Evolutionary conservation across 768 basidiomycete genomes (phyloP).

Genomic region (Clavaria fumosa): DNA sequence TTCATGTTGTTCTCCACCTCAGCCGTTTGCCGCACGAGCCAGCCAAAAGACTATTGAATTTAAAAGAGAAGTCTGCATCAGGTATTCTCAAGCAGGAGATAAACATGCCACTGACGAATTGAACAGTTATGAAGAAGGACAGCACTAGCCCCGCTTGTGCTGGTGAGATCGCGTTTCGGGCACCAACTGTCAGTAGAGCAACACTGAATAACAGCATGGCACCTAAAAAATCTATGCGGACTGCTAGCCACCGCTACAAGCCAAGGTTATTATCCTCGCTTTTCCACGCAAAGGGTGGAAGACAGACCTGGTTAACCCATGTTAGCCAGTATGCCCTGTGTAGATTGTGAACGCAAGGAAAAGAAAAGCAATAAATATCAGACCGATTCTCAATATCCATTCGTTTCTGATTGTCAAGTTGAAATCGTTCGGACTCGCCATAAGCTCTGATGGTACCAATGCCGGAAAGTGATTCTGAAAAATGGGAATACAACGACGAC

Average conservation of each 20-base stretch:
- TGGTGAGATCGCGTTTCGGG: constrained; percentile 61
- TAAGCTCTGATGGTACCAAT: constrained; percentile 82
- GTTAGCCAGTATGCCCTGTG: constrained; percentile 74
- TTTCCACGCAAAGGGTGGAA: not conserved
- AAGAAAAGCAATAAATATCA: not conserved
- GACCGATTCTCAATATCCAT: constrained; percentile 76
- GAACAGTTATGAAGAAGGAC: constrained; percentile 67
- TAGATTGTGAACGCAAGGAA: constrained; percentile 1
- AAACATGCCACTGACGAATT: constrained; percentile 36
- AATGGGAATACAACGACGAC: constrained; percentile 79
- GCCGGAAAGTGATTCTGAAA: constrained; percentile 81
- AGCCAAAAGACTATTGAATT: constrained; percentile 37
- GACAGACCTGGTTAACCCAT: constrained; percentile 55
- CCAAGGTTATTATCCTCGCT: constrained; percentile 9
- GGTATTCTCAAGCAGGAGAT: not conserved
- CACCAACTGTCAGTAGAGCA: constrained; percentile 61
- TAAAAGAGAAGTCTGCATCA: constrained; percentile 7
- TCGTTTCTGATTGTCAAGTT: constrained; percentile 53
- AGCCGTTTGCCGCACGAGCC: constrained; percentile 61
- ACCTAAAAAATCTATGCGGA: constrained; percentile 82
- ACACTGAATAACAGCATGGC: constrained; percentile 57
- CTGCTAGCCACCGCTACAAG: constrained; percentile 64
- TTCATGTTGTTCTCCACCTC: constrained; percentile 95
- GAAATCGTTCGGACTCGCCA: constrained; percentile 63
- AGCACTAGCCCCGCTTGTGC: constrained; percentile 64